These are phyloP conservation scores for Oenanthe sinensis DNA, from an alignment of 129 eudicot genomes.

Conservation along the genomic window DNA sequence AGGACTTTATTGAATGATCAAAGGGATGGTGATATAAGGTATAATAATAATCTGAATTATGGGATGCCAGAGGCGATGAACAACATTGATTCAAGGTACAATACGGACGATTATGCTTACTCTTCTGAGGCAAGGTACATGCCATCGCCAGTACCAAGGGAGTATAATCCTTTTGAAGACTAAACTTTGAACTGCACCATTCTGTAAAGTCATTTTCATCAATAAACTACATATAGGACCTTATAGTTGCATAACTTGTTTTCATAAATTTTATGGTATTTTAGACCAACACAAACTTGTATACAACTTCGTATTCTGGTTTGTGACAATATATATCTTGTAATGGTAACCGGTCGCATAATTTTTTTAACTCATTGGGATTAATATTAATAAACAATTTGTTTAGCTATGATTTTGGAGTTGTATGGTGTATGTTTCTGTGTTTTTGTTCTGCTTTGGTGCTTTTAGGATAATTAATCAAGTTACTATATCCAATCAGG, in stretches of 20 bases:
- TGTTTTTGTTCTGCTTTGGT: no score
- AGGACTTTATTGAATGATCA: not conserved
- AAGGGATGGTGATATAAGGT: not conserved
- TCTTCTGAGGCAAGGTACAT: not conserved
- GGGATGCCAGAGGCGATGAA: not conserved
- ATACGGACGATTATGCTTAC: not conserved
- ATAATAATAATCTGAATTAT: not conserved
- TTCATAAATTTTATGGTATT: not conserved
- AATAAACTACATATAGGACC: not conserved
- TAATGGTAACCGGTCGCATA: no score
- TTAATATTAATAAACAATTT: no score
- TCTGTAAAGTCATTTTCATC: not conserved
- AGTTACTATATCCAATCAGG: no score
- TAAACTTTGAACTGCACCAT: not conserved
- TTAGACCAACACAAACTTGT: not conserved
- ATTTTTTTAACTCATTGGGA: not conserved
- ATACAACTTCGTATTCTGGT: not conserved
- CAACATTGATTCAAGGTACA: not conserved
- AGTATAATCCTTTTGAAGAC: not conserved
- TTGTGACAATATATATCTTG: no score
- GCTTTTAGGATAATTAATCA: no score
- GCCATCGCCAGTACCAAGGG: not conserved
- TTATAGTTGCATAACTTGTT: not conserved
- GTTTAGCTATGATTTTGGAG: not conserved
- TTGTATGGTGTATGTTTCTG: not conserved